Evolutionary conservation across 163 green algal species (phyloP).

Genomic region (Scenedesmus sp.): DNA sequence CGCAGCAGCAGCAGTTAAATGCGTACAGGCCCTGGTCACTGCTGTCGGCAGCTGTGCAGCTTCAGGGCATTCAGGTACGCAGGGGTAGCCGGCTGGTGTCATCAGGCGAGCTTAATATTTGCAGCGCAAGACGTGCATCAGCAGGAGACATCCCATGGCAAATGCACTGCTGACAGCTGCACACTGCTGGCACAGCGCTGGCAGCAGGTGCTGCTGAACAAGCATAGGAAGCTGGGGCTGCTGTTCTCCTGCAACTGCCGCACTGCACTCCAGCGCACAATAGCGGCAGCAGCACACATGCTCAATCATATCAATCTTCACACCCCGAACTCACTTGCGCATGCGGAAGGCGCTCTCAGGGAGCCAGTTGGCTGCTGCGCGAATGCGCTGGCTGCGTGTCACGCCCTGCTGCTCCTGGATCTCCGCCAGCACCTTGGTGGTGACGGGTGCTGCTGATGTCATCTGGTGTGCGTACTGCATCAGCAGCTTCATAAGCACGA

Average conservation of each 20-base stretch:
- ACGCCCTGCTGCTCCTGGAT: constrained; percentile 84
- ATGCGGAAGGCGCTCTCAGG: constrained; percentile 75
- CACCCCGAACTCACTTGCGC: constrained; percentile 78
- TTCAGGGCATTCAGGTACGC: not conserved
- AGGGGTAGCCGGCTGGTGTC: too few species aligned
- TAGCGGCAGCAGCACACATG: not conserved
- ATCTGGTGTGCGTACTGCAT: constrained; percentile 86
- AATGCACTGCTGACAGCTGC: too few species aligned
- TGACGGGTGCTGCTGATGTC: constrained; percentile 23
- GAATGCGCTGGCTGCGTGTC: constrained; percentile 74
- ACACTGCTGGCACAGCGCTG: too few species aligned
- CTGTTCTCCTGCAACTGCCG: not conserved
- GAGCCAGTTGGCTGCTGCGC: constrained; percentile 72
- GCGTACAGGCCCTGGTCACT: not conserved
- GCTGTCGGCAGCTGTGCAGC: not conserved
- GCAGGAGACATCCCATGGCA: not conserved
- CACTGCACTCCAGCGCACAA: not conserved
- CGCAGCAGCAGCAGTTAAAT: not conserved
- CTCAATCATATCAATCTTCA: constrained; percentile 61
- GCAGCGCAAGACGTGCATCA: not conserved
- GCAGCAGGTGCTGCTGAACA: too few species aligned
- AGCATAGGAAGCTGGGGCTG: too few species aligned
- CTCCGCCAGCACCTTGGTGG: constrained; percentile 80
- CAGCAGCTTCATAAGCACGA: constrained; percentile 93
- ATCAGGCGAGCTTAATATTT: not conserved